Conservation (phyloP, 305 asterid species). For the Salvia sclarea region DNA sequence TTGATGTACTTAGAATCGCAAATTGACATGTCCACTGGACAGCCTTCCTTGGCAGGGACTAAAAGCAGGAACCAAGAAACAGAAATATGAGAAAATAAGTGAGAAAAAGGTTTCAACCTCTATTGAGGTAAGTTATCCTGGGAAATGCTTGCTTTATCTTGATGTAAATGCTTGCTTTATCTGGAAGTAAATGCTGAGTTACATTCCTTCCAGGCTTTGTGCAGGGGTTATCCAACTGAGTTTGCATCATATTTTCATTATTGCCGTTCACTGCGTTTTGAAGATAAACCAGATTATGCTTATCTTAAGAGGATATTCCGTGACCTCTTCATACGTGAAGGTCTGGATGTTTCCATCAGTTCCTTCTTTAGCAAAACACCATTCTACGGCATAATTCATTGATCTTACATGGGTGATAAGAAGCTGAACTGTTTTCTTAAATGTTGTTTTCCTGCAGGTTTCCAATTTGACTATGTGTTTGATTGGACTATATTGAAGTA, state of each 20-base stretch:
- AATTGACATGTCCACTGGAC: slow-evolving; percentile 39
- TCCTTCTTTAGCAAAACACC: not conserved
- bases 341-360: slow-evolving; percentile 40
- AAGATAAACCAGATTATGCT: slow-evolving; percentile 97
- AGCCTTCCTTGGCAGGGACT: slow-evolving; percentile 99
- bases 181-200: slow-evolving; percentile 27
- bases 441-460: slow-evolving; percentile 53
- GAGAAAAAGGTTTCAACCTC: slow-evolving; percentile 94
- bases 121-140: slow-evolving; percentile 65
- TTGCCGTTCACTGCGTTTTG: slow-evolving; percentile 92
- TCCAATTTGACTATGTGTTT: slow-evolving; percentile 93
- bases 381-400: not conserved
- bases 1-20: slow-evolving; percentile 29
- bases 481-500: slow-evolving; percentile 98
- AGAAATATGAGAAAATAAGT: slow-evolving; percentile 89
- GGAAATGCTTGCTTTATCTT: slow-evolving; percentile 21
- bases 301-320: slow-evolving; percentile 91
- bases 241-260: slow-evolving; percentile 95
- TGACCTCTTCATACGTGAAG: slow-evolving; percentile 97
- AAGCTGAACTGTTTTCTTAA: not conserved
- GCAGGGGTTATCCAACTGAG: slow-evolving; percentile 90
- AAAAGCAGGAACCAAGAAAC: slow-evolving; percentile 94
- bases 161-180: slow-evolving; percentile 22
- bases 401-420: not conserved
- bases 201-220: slow-evolving; percentile 58